Base-by-base conservation (phyloP, 78 protist species). In the Isochrysis galbana region DNA sequence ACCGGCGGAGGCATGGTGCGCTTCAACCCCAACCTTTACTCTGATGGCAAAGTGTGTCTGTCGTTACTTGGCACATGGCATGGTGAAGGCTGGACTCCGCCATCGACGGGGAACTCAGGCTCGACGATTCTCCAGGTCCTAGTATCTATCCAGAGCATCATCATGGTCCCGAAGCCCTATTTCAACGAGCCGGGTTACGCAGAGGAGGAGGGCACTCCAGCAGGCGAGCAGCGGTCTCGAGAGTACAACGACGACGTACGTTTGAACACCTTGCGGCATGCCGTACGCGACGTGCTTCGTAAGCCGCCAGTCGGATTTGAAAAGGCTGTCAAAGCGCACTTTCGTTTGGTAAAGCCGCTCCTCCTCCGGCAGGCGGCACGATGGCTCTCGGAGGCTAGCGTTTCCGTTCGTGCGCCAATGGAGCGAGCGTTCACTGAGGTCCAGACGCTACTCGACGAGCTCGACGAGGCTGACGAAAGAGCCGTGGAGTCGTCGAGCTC, bases 111-210 rank as follows among this genome's bases (percentile, higher is more conserved):
- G 70, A 26, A 19, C 34, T 4, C 55, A 32, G 46, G 70, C 70
- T 86, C 90, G 70, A 42, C 90, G 34, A 17, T 86, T 26, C 25
- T 42, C 14, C 90, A 86, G 61, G 69, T 86, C 72, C 90, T 86
- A 38, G 55, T 44, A 23, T 44, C 90, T 23, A 44, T 86, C 69
- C 90, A 86, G 90, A 34, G 72, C 36, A 32, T 42, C 46, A 86
- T 86, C 42, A 2, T 86, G 69, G 90, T 94, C 25, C 87, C 93
- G 7, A 92, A 93, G 41, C 97, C 97, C 1, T 96, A 92, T 94
- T 96, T 92, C 93, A 97, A 97, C 93, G 98, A 97, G 95, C 98
- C 98, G 23, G 98, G 97, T 21, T 96, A 78, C n/a, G 97, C 96
- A 44, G 34, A 45, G 42, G 89, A 84, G 67, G 46, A 22, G n/a